These are phyloP conservation scores for Lablab purpureus DNA, from an alignment of 306 rosid species.

Conservation along the genomic window DNA sequence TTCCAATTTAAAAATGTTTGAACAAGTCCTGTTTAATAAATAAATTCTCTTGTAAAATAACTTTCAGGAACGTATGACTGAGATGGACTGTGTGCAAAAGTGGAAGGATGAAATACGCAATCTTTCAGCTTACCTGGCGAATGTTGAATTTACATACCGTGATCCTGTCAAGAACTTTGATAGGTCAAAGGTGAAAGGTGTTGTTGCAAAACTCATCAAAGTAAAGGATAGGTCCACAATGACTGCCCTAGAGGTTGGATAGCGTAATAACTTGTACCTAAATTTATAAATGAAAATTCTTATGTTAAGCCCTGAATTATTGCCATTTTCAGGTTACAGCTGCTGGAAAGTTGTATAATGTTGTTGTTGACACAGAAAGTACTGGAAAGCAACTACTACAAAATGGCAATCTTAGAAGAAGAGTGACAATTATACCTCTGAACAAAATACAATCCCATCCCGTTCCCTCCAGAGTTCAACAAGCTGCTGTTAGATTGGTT, in stretches of 20 bases:
- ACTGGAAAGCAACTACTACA: slow-evolving; percentile 92
- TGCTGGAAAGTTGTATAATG: slow-evolving; percentile 92
- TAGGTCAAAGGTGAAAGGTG: slow-evolving; percentile 95
- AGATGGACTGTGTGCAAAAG: slow-evolving; percentile 77
- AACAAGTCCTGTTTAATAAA: slow-evolving; percentile 18
- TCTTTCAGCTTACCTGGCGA: slow-evolving; percentile 77
- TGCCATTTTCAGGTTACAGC: slow-evolving; percentile 79
- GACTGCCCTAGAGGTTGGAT: slow-evolving; percentile 95
- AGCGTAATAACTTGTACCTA: slow-evolving; percentile 16
- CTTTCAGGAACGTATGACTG: slow-evolving; percentile 74
- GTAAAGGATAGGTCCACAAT: slow-evolving; percentile 80
- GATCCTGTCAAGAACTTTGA: slow-evolving; percentile 89
- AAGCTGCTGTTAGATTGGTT: slow-evolving; percentile 78
- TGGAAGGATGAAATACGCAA: slow-evolving; percentile 84
- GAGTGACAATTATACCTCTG: slow-evolving; percentile 96
- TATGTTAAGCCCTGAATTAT: slow-evolving; percentile 37
- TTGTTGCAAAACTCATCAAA: slow-evolving; percentile 90
- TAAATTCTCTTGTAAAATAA: slow-evolving; percentile 35
- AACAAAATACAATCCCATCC: slow-evolving; percentile 78
- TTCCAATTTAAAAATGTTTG: slow-evolving; percentile 33
- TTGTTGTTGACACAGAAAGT: slow-evolving; percentile 89
- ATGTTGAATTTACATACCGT: slow-evolving; percentile 75
- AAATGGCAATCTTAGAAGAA: slow-evolving; percentile 85
- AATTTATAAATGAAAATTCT: slow-evolving; percentile 25
- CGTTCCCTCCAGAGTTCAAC: slow-evolving; percentile 66